These are phyloP conservation scores for Thielaviopsis populi DNA, from an alignment of 2,329 filamentous ascomycete species.

Conservation along the genomic window DNA sequence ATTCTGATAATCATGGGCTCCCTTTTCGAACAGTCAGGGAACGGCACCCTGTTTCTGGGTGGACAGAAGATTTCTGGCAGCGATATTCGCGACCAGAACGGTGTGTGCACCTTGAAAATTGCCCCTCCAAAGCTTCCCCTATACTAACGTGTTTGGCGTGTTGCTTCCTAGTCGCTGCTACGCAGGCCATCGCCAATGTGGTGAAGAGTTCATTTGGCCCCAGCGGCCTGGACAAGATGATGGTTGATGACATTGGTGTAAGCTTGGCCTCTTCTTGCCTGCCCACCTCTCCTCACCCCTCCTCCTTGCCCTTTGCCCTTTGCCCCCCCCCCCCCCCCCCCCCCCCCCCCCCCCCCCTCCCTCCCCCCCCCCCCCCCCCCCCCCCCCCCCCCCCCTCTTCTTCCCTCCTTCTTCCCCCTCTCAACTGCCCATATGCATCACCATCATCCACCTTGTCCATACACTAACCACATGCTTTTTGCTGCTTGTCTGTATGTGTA, in stretches of 20 bases:
- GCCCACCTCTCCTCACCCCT: neutral
- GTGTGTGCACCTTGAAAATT: constrained; percentile 31
- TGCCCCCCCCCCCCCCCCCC: neutral
- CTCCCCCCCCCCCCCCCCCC: neutral
- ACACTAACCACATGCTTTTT: constrained; percentile 2
- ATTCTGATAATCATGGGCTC: constrained; percentile 53
- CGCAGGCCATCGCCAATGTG: constrained; percentile 94
- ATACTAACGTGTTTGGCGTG: constrained; percentile 1
- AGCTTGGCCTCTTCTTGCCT: constrained; percentile 22
- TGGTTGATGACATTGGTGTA: constrained; percentile 98
- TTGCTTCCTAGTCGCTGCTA: constrained; percentile 57
- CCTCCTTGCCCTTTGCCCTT: neutral
- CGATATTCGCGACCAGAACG: constrained; percentile 95
- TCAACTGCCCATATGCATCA: constrained; percentile 18
- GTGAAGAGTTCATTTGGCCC: constrained; percentile 98
- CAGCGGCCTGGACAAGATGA: constrained; percentile 98
- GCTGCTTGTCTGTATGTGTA: constrained; percentile 23
- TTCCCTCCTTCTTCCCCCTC: neutral
- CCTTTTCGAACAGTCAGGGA: constrained; percentile 89
- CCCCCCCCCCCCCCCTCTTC: neutral
- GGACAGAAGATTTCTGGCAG: constrained; percentile 94
- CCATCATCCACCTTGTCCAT: neutral
- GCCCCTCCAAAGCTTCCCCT: constrained; percentile 11
- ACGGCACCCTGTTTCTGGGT: constrained; percentile 91
- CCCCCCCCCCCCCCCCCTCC: neutral